Percentiles rank a stretch among this genome's conserved stretches.
Conservation (phyloP, 768 basidiomycete species). For the Hygrocybe punicea region DNA sequence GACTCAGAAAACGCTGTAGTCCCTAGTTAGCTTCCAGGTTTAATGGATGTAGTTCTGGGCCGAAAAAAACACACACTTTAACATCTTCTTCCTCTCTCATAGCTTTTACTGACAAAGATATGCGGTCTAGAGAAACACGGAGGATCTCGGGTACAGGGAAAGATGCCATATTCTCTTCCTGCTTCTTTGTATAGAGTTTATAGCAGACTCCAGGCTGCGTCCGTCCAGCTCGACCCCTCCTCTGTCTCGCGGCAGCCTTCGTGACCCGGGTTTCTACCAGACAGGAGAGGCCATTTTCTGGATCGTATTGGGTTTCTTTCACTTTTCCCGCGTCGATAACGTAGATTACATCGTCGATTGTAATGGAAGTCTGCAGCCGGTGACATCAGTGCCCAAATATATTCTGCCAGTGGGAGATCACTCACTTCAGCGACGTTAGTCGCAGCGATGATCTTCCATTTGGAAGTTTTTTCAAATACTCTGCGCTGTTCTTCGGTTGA, state of each 20-base stretch:
- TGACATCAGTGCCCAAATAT: not conserved
- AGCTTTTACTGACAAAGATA: conserved; percentile 78
- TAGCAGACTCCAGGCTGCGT: conserved; percentile 81
- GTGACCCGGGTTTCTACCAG: conserved; percentile 79
- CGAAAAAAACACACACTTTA: conserved; percentile 43
- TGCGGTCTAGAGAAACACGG: conserved; percentile 78
- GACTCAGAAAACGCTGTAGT: conserved; percentile 57
- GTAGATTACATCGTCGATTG: conserved; percentile 84
- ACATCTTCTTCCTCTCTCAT: conserved; percentile 76
- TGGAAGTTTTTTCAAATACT: conserved; percentile 61
- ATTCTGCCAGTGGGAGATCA: not conserved
- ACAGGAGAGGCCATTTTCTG: conserved; percentile 66
- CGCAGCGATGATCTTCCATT: conserved; percentile 31
- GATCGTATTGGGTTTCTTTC: conserved; percentile 75
- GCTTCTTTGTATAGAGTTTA: conserved; percentile 78
- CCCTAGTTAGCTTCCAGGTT: not conserved
- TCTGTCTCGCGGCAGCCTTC: conserved; percentile 75
- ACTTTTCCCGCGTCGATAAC: conserved; percentile 84
- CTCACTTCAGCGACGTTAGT: conserved; percentile 89
- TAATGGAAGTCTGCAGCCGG: conserved; percentile 69
- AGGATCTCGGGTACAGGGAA: conserved; percentile 88
- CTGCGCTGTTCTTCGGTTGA: conserved; percentile 77
- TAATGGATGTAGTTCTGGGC: not conserved
- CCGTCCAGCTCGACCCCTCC: conserved; percentile 87
- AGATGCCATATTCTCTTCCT: conserved; percentile 61